A percentile compares a stretch with the other conserved stretches of the same genome.
These are phyloP conservation scores for Amaranthus cruentus DNA, from an alignment of 148 eudicot species.

Conservation along the genomic window DNA sequence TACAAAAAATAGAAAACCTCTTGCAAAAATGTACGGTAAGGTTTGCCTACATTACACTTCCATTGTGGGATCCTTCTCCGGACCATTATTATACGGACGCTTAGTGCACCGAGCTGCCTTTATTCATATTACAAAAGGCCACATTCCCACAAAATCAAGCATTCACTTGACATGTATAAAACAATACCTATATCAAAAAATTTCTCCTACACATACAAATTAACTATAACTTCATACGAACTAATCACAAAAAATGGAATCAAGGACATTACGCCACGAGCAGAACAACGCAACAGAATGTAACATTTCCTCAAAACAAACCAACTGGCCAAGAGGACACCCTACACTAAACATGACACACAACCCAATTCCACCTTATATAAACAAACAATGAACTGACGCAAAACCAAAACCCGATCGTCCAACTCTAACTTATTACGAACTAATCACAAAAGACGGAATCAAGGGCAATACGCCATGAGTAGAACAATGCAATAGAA, in stretches of 20 bases:
- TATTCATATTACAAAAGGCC: background rate
- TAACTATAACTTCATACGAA: background rate
- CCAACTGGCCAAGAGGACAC: too few species aligned
- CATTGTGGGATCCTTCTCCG: too few species aligned
- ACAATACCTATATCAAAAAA: too few species aligned
- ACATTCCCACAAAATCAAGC: constrained; percentile 3
- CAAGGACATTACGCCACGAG: background rate
- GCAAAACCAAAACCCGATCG: too few species aligned
- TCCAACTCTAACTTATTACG: background rate
- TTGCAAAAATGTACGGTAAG: too few species aligned
- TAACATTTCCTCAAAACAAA: background rate
- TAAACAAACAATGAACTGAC: too few species aligned
- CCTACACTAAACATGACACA: too few species aligned
- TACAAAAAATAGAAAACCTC: too few species aligned
- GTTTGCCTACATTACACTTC: background rate
- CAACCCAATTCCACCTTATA: too few species aligned
- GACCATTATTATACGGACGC: too few species aligned
- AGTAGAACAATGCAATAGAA: background rate
- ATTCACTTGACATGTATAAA: background rate
- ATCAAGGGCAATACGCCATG: background rate
- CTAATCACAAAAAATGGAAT: background rate
- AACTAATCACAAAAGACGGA: background rate
- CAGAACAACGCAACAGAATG: background rate
- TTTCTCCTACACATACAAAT: too few species aligned
- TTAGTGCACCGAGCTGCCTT: too few species aligned